Conservation (phyloP, 441 rosid genomes). For the Populus tomentosa region DNA sequence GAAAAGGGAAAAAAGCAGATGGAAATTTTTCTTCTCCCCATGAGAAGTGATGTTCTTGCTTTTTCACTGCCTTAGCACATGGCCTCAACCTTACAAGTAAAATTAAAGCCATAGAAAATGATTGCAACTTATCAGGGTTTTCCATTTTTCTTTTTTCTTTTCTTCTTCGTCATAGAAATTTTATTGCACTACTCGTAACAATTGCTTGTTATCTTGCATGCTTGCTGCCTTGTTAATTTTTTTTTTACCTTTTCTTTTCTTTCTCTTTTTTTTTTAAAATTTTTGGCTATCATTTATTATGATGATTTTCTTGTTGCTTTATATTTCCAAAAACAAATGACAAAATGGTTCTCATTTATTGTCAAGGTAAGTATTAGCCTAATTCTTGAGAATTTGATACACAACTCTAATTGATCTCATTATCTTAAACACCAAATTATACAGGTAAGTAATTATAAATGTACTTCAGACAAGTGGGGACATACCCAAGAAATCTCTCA, state of each 20-base stretch:
- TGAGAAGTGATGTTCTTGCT: conserved; percentile 26
- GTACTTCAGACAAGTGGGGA: conserved; percentile 37
- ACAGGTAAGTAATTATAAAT: not conserved
- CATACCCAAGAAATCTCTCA: conserved; percentile 23
- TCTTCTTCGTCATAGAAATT: not conserved
- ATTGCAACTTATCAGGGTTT: conserved; percentile 3
- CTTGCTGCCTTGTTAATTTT: too few species aligned
- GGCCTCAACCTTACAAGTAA: conserved; percentile 34
- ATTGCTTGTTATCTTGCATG: too few species aligned
- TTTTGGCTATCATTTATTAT: too few species aligned
- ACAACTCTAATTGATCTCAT: not conserved
- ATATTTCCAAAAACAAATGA: not conserved
- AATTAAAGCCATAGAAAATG: conserved; percentile 10
- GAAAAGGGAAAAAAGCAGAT: conserved; percentile 15
- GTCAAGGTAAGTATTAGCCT: too few species aligned
- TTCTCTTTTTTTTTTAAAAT: too few species aligned
- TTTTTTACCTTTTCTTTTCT: too few species aligned
- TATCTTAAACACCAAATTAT: conserved; percentile 4
- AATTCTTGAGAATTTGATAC: not conserved
- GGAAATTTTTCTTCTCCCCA: conserved; percentile 18
- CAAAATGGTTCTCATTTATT: not conserved
- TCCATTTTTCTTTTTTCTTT: not conserved
- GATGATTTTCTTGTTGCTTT: not conserved
- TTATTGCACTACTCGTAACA: not conserved
- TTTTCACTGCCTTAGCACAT: conserved; percentile 47